Evolutionary conservation across 23 red algal species (phyloP), one percentile per base, ranked within the genome.

Genomic region (Gracilaria domingensis): DNA sequence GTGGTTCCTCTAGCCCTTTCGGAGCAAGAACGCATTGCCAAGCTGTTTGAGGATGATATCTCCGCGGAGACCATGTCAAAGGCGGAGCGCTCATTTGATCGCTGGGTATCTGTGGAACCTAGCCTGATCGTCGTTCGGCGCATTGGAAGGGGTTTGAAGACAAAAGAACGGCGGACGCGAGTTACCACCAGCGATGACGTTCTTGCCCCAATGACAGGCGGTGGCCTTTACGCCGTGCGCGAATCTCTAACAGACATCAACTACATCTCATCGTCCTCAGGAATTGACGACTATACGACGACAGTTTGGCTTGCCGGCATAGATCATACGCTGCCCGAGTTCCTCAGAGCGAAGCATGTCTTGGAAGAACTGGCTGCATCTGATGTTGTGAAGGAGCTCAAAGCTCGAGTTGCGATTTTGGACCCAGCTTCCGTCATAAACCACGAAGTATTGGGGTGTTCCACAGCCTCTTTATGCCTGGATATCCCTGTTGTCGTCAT

Each of bases 21-120:
- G 20, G 89, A 92, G 54, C 89, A 92, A 76, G 25, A 74, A 30
- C 89, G 89, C 21, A 79, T 92, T 76, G 77, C 89, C 64, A 65
- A 77, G 7, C 59, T 92, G 21, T 30, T 92, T 4, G 49, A 23
- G 29, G 25, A 77, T 37, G 23, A 53, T 4, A 6, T 12, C 32
- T 50, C 55, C 6, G 25, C 1, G 17, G 11, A 42, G 30, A 40
- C 0, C 28, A 45, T 54, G 20, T 30, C 38, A 34, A 58, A 72
- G 8, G 53, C 71, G 17, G 34, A 70, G 4, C 44, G 34, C 44
- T 64, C 50, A 26, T 67, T 91, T 56, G 87, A 80, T 17, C 87
- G 69, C n/a, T 92, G 89, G 89, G 89, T 92, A 1, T 33, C 38
- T 25, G 47, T 45, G 30, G 89, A 92, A 54, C 48, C 78, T 4